phyloP scores from a whole-genome alignment of 163 green algal genomes.

The Prototheca wickerhamii region DNA sequence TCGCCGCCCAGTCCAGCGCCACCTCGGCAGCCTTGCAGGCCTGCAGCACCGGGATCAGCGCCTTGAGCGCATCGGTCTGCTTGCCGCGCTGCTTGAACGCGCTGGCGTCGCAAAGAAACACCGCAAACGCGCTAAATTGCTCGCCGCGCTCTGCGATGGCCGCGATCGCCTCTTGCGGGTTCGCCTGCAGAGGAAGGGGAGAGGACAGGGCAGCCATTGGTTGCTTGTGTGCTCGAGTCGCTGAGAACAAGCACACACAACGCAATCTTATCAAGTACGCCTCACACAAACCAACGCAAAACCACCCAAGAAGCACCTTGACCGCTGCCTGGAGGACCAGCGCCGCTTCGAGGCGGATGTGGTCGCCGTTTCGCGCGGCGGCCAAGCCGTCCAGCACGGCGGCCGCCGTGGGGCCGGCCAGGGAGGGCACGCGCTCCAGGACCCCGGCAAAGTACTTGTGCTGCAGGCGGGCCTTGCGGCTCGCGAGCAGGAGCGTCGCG shows the following conservation, averaged over 20 bases:
- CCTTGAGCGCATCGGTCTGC: not conserved
- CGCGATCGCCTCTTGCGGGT: too few species aligned
- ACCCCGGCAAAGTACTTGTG: slow-evolving; percentile 16
- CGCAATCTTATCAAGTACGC: too few species aligned
- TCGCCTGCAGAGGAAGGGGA: too few species aligned
- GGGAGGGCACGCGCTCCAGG: slow-evolving; percentile 8
- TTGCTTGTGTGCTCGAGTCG: too few species aligned
- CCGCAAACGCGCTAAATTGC: too few species aligned
- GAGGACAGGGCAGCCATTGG: too few species aligned
- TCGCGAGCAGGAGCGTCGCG: slow-evolving; percentile 11
- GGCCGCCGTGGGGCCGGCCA: not conserved
- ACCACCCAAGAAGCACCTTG: slow-evolving; percentile 11
- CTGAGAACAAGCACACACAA: too few species aligned
- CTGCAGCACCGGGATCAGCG: not conserved
- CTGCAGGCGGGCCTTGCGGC: slow-evolving; percentile 7
- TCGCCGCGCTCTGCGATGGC: too few species aligned
- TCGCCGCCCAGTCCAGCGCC: not conserved
- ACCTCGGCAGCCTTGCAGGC: not conserved
- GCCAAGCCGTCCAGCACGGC: not conserved
- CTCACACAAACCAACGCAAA: too few species aligned
- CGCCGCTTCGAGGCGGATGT: slow-evolving; percentile 11
- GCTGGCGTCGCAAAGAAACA: too few species aligned
- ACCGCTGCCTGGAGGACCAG: slow-evolving; percentile 3
- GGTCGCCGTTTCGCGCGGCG: slow-evolving; percentile 14
- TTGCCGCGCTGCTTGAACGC: not conserved